Evolutionary conservation across 345 rosid species (phyloP), one percentile per base, ranked within the genome.

Genomic region (Arabidopsis arenosa): DNA sequence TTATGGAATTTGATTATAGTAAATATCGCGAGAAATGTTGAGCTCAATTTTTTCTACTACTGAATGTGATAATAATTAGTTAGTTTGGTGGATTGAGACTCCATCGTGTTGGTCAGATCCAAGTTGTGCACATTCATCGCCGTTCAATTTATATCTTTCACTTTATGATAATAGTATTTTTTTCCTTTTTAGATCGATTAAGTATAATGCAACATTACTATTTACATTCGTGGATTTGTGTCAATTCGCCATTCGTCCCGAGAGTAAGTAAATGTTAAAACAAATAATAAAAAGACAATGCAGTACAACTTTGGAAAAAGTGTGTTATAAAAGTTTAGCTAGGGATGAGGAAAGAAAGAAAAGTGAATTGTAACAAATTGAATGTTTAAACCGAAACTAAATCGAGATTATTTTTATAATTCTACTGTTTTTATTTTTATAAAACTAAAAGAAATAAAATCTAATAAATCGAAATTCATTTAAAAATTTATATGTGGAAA

Each of bases 101-200:
- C 56, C 77, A 53, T 63, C 63, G 23, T 73, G 71, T 73, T 64
- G 64, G 64, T 73, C 57, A 48, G n/a, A 54, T 64, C 63, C 26
- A 30, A 73, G 45, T 15, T 73, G 55, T 30, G 56, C 63, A 18
- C 49, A 53, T 55, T 62, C 63, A 64, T 64, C 41, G 51, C 60
- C 32, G 15, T 37, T 71, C 59, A 32, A 40, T 28, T 52, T 7
- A 53, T 32, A 14, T 33, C 5, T 11, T 44, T 13, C 30, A 32
- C 39, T 32, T 30, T 32, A 8, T 14, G 37, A 55, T 32, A 28
- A 13, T 30, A 13, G n/a, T 55, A 3, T 10, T 28, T 30, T 28
- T 30, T 30, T 13, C 15, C 35, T 3, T 54, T 54, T 13, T 6
- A 54, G 59, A 54, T 30, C n/a, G 13, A 13, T 13, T 3, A 30